Evolutionary conservation across 768 basidiomycete species (phyloP), one percentile per base, ranked within the genome.

Genomic region (Cyathus striatus): DNA sequence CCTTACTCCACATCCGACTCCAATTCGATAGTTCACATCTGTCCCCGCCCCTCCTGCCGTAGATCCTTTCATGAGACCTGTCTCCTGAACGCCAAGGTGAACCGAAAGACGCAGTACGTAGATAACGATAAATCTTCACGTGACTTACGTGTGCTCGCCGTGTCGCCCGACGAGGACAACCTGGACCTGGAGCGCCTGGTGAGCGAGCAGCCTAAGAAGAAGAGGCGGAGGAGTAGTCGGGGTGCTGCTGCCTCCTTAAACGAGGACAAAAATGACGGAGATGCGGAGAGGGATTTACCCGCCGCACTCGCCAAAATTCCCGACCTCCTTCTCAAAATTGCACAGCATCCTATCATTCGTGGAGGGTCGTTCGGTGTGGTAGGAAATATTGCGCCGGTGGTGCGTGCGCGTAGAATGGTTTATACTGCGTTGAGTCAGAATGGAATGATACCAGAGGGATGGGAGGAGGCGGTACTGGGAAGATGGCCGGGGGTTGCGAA

Each of bases 301-400:
- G 40, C 26, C 6, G 22, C 13, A 6, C 26, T 41, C 13, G 23
- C 12, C 14, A 27, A 9, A 6, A 25, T 41, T 12, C 40, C 40
- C 16, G 40, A 7, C 0, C 52, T 57, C 1, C 57, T 83, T 14
- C 44, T 83, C 6, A 43, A 43, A 0, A 47, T 72, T 2, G 80
- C 81, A 0, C 54, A 65, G 21, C 80, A 79, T 50, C 80, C 72
- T 0, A 76, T 83, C 30, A 59, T 79, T 6, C 67, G 72, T 17
- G 80, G 80, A 0, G 60, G 48, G 0, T 52, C 57, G 3, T 69
- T 65, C 42, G 75, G 78, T 1, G 49, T 81, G 0, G 65, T 69
- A 1, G 81, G 81, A 1, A 83, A 82, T 46, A 55, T 78, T 0
- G 47, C 58, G 1, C 52, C 67, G 18, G 79, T 83, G 3, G 55